phyloP scores from a whole-genome alignment of 495 filamentous ascomycete genomes.

The Neurospora sp. region DNA sequence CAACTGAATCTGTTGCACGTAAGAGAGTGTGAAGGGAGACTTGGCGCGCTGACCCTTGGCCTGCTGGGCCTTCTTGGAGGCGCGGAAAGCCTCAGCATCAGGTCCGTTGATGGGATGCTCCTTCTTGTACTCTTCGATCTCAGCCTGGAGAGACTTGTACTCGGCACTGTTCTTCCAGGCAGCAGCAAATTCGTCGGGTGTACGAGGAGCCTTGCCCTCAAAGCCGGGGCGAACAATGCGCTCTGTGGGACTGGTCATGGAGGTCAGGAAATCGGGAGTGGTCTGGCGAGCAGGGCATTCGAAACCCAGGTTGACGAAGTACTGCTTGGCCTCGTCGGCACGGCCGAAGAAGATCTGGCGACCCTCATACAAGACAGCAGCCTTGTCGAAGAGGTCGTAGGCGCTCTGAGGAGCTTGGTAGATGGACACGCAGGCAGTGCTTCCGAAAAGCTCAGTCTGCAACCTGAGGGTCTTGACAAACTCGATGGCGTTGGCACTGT shows the following conservation, averaged over 20 bases:
- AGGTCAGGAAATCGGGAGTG: constrained; percentile 72
- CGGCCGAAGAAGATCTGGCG: constrained; percentile 74
- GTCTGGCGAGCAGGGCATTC: constrained; percentile 63
- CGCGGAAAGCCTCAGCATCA: constrained; percentile 57
- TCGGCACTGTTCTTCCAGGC: constrained; percentile 69
- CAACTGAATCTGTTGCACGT: constrained; percentile 56
- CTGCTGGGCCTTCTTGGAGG: constrained; percentile 56
- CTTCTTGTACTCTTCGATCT: constrained; percentile 62
- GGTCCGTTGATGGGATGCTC: constrained; percentile 53
- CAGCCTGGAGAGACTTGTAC: constrained; percentile 49
- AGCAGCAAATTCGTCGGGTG: constrained; percentile 65
- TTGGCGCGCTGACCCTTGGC: constrained; percentile 49
- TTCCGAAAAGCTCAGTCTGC: constrained; percentile 53
- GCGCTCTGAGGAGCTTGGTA: constrained; percentile 74
- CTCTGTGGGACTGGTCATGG: constrained; percentile 63
- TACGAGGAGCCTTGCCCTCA: constrained; percentile 55
- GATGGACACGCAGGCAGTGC: constrained; percentile 66
- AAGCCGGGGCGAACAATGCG: constrained; percentile 54
- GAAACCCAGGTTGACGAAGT: constrained; percentile 68
- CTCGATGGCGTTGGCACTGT: constrained; percentile 73
- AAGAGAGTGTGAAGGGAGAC: constrained; percentile 72
- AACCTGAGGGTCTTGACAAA: constrained; percentile 61
- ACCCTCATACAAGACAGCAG: constrained; percentile 68
- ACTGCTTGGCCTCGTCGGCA: constrained; percentile 51
- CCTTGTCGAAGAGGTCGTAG: constrained; percentile 75